phyloP scores from a whole-genome alignment of 2,329 filamentous ascomycete genomes.

The Exophiala viscosa region DNA sequence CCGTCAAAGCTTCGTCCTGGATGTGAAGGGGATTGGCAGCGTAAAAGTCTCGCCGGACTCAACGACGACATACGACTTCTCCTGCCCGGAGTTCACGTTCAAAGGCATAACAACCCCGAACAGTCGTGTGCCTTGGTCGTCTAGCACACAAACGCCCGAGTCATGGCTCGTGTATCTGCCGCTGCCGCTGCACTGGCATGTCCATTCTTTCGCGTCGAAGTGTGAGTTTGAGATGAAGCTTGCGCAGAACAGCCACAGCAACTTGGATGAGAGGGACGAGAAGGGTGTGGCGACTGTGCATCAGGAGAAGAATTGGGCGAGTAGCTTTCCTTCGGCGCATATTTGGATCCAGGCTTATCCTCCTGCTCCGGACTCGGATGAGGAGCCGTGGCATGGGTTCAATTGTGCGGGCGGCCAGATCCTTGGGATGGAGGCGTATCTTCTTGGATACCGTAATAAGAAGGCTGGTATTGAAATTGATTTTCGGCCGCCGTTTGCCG shows the following conservation, averaged over 20 bases:
- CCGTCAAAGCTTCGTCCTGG: background rate
- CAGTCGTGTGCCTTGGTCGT: background rate
- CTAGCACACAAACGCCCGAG: background rate
- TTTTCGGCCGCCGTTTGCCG: background rate
- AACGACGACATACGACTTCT: background rate
- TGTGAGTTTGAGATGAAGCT: background rate
- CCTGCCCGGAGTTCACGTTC: background rate
- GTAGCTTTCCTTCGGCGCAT: slow-evolving; percentile 3
- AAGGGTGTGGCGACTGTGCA: background rate
- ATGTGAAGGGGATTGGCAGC: background rate
- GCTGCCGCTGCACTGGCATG: slow-evolving; percentile 6
- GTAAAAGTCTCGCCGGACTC: background rate
- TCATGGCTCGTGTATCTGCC: background rate
- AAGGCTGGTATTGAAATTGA: background rate
- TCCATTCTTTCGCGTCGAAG: slow-evolving; percentile 1
- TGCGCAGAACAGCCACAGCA: background rate
- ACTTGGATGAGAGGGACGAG: background rate
- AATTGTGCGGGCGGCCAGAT: slow-evolving; percentile 3
- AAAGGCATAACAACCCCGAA: background rate
- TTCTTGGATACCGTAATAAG: background rate
- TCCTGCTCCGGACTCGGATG: background rate
- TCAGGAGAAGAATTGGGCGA: slow-evolving; percentile 9
- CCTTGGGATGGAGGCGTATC: slow-evolving; percentile 1
- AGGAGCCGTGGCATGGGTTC: background rate
- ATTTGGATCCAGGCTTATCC: slow-evolving; percentile 6